Evolutionary conservation across 192 early-diverging fungal species (phyloP).

Genomic region (Podila epigama): DNA sequence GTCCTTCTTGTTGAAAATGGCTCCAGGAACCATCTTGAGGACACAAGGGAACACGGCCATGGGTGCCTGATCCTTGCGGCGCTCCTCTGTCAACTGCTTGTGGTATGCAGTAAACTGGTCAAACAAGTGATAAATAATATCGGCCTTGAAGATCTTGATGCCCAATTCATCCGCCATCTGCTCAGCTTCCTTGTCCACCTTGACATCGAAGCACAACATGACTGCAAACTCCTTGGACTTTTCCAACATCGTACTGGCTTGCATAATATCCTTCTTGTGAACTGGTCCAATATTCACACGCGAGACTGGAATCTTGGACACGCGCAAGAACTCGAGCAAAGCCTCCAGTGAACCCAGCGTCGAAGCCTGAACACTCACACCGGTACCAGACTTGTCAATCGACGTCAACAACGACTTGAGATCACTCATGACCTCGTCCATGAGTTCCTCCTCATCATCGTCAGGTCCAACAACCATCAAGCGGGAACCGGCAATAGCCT

Average conservation of each 20-base stretch:
- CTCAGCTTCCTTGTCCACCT: slow-evolving; percentile 88
- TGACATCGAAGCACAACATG: slow-evolving; percentile 91
- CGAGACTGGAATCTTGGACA: slow-evolving; percentile 93
- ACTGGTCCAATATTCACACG: slow-evolving; percentile 98
- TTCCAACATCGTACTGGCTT: slow-evolving; percentile 92
- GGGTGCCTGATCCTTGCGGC: slow-evolving; percentile 85
- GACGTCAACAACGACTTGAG: slow-evolving; percentile 76
- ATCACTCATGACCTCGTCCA: slow-evolving; percentile 95
- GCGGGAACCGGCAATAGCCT: slow-evolving; percentile 96
- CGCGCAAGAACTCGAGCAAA: slow-evolving; percentile 89
- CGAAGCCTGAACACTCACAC: slow-evolving; percentile 98
- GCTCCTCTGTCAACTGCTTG: slow-evolving; percentile 80
- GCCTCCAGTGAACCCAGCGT: slow-evolving; percentile 98
- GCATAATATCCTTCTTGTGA: slow-evolving; percentile 95
- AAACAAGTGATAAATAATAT: slow-evolving; percentile 99
- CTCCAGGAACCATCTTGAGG: slow-evolving; percentile 85
- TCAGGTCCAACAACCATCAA: slow-evolving; percentile 92
- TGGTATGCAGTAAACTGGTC: slow-evolving; percentile 89
- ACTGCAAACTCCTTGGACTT: slow-evolving; percentile 83
- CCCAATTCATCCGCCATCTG: slow-evolving; percentile 91
- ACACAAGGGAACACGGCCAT: slow-evolving; percentile 97
- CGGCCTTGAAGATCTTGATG: slow-evolving; percentile 92
- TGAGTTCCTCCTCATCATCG: slow-evolving; percentile 96
- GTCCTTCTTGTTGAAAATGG: slow-evolving; percentile 93
- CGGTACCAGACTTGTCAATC: slow-evolving; percentile 85